Percentiles rank a stretch among this genome's conserved stretches.
phyloP scores from a whole-genome alignment of 202 grass and related monocot genomes.

The Tripidium arundinaceum region DNA sequence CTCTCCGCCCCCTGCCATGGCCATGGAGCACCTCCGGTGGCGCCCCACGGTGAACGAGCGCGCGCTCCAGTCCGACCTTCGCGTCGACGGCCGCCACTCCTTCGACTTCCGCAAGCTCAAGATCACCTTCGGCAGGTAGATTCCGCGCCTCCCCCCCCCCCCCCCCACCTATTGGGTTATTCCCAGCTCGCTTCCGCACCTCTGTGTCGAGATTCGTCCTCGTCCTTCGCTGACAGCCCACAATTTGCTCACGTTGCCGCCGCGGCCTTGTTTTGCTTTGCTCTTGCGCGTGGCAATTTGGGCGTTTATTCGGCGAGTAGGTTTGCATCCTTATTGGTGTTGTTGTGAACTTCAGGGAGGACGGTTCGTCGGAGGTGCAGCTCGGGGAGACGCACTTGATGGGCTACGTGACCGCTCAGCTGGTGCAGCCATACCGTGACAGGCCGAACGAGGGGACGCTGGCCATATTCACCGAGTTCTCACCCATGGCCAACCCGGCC shows the following conservation, averaged over 20 bases:
- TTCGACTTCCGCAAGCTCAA: conserved; percentile 82
- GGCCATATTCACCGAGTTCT: conserved; percentile 92
- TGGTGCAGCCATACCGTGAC: conserved; percentile 85
- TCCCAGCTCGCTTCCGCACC: background rate
- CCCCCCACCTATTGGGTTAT: background rate
- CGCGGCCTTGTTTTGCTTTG: background rate
- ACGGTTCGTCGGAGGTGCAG: conserved; percentile 77
- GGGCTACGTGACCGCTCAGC: conserved; percentile 68
- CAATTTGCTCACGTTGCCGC: background rate
- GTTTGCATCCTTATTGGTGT: background rate
- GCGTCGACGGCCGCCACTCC: conserved; percentile 82
- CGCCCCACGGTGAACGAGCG: conserved; percentile 76
- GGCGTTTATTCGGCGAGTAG: background rate
- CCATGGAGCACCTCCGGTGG: conserved; percentile 57
- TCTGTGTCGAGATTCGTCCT: background rate
- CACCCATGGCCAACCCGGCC: conserved; percentile 89
- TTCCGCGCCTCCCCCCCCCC: background rate
- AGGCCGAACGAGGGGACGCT: conserved; percentile 85
- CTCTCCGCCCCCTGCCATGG: conserved; percentile 36
- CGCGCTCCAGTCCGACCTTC: conserved; percentile 66
- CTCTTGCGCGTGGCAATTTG: background rate
- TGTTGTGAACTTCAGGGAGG: conserved; percentile 47
- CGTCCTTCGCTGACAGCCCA: background rate
- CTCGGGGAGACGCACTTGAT: conserved; percentile 92
- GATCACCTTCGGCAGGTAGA: conserved; percentile 75